Evolutionary conservation across 176 grass and related monocot species (phyloP).

Genomic region (Chloris gayana): DNA sequence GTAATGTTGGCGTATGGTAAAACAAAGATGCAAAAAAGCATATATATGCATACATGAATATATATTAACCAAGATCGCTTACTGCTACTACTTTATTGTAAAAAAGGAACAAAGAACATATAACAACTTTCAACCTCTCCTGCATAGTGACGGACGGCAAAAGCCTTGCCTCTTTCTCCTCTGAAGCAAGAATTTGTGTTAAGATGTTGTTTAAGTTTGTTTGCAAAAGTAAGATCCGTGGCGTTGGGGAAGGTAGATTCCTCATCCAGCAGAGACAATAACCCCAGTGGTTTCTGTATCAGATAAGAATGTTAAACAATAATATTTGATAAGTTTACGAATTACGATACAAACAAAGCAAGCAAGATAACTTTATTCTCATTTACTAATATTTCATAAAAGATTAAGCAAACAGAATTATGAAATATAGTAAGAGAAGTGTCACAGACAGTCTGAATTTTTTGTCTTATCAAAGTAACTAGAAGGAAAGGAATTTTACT

Average conservation of each 20-base stretch:
- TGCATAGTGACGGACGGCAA: constrained; percentile 82
- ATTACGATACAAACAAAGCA: not conserved
- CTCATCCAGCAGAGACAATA: constrained; percentile 95
- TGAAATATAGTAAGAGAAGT: not conserved
- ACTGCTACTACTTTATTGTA: constrained; percentile 12
- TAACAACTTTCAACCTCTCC: constrained; percentile 81
- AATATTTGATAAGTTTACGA: not conserved
- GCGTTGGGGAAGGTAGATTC: constrained; percentile 98
- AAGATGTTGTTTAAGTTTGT: constrained; percentile 94
- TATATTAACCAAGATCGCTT: not conserved
- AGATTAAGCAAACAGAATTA: not conserved
- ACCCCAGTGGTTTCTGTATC: constrained; percentile 81
- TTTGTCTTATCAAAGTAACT: not conserved
- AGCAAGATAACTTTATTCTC: not conserved
- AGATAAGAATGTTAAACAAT: constrained; percentile 32
- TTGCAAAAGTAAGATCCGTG: constrained; percentile 94
- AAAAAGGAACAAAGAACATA: not conserved
- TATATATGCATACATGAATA: not conserved
- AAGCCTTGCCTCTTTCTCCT: constrained; percentile 92
- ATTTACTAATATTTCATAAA: not conserved
- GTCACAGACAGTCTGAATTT: not conserved
- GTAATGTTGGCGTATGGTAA: constrained; percentile 16
- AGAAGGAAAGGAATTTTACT: not conserved
- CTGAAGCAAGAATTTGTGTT: constrained; percentile 72
- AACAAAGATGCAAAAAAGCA: constrained; percentile 25